Conservation (phyloP, 345 rosid genomes). For the Melaleuca alternifolia region DNA sequence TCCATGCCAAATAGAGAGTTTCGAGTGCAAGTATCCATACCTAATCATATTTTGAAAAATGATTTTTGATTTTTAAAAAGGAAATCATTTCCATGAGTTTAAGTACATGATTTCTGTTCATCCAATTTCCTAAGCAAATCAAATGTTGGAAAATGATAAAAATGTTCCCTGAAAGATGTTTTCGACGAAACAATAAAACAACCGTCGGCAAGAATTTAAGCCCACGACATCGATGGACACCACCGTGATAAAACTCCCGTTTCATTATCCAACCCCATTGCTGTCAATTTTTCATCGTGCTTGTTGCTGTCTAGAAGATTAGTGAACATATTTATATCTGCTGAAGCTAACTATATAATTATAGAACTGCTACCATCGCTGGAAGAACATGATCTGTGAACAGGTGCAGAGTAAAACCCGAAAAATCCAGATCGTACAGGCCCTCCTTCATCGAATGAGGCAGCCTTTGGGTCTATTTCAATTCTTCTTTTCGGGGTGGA, state of each 20-base stretch:
- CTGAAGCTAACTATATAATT: background rate
- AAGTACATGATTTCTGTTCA: too few species aligned
- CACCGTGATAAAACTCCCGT: background rate
- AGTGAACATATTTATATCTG: background rate
- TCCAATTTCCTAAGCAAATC: too few species aligned
- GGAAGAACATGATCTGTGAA: background rate
- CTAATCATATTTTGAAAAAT: too few species aligned
- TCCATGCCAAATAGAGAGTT: too few species aligned
- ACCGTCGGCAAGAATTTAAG: background rate
- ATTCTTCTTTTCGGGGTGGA: background rate
- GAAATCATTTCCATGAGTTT: too few species aligned
- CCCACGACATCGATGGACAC: background rate
- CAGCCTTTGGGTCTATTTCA: background rate
- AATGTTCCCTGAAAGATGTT: too few species aligned
- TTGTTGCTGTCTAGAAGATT: background rate
- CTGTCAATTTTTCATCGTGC: background rate
- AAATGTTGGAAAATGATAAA: too few species aligned
- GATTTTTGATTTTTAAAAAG: too few species aligned
- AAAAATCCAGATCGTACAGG: background rate
- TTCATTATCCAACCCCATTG: background rate
- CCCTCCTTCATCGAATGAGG: background rate
- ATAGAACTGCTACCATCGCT: background rate
- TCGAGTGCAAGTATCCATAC: too few species aligned
- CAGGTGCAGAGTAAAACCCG: background rate
- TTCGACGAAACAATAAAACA: background rate